phyloP scores from a whole-genome alignment of 192 early-diverging fungal species.

The Linnemannia exigua region DNA sequence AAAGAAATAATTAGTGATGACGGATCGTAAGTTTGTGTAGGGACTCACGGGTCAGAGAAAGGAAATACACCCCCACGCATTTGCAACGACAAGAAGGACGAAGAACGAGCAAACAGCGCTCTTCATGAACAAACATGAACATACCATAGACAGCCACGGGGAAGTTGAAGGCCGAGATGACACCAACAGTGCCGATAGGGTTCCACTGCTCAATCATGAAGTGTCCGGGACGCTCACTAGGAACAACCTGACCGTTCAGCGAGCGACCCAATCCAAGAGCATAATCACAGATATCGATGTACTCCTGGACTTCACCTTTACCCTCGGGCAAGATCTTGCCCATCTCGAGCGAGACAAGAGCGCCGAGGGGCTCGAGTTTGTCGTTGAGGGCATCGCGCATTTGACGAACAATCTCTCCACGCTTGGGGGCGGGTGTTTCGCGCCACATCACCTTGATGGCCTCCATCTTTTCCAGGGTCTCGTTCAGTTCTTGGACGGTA shows the following conservation, averaged over 20 bases:
- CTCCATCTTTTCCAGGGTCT: slow-evolving; percentile 73
- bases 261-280: slow-evolving; percentile 88
- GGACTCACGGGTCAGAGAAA: neutral
- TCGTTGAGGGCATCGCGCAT: slow-evolving; percentile 87
- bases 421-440: slow-evolving; percentile 83
- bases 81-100: neutral
- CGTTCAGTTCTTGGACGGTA: slow-evolving; percentile 73
- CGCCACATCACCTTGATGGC: slow-evolving; percentile 63
- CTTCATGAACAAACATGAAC: neutral
- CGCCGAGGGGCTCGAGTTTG: slow-evolving; percentile 85
- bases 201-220: slow-evolving; percentile 97
- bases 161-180: slow-evolving; percentile 98
- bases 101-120: neutral
- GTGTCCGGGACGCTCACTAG: slow-evolving; percentile 93
- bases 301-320: slow-evolving; percentile 96
- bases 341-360: slow-evolving; percentile 92
- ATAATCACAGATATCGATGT: slow-evolving; percentile 95
- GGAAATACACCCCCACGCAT: neutral
- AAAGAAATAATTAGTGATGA: neutral
- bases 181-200: slow-evolving; percentile 91
- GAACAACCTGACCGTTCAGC: slow-evolving; percentile 87
- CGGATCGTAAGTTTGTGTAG: neutral
- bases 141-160: slow-evolving; percentile 69
- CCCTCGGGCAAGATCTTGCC: slow-evolving; percentile 96
- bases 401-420: slow-evolving; percentile 91